Base-by-base conservation (phyloP, 2,329 filamentous ascomycete species). In the Fusarium sp. region DNA sequence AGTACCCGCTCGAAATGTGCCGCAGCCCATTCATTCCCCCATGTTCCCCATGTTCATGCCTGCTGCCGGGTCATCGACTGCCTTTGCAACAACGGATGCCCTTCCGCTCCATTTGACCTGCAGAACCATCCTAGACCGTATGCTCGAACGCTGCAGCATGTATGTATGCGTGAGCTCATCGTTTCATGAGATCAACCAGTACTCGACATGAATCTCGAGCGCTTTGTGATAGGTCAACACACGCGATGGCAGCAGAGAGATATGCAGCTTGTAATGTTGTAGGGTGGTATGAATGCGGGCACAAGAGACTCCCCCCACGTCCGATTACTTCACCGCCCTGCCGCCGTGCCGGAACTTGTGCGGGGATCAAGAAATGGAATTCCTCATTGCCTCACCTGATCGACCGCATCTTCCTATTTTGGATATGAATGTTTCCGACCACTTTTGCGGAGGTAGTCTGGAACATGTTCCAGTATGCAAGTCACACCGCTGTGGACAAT, bases 251-350 rank as follows among this genome's bases (percentile, higher is more conserved):
- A 65, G 52, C 40, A 56, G 50, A 67, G 32, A 47, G 15, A n/a
- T 33, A 59, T 73, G 71, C 66, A 60, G 57, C 30, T 58, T 56
- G 56, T 58, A 51, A 56, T 64, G 58, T 46, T 63, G 40, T 41
- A 56, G 27, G 53, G 64, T 73, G 67, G 67, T 67, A 72, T 72
- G 68, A 55, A 57, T 71, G 57, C 60, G 57, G 65, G 49, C 62
- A 49, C 44, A 27, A 46, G 60, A 56, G 43, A 61, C 33, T 45
- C 49, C 66, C 66, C 62, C 66, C 67, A 64, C 62, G 62, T 52
- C 47, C 37, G 43, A 64, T 20, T 43, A 32, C 62, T 69, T 69
- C 67, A 69, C 67, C 67, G 67, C 35, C 17, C 35, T 37, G 35
- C 35, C 35, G 35, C 17, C 9, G 35, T 37, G 17, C 67, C 50